phyloP scores from a whole-genome alignment of 257 asterid species.

The Przewalskia tangutica region DNA sequence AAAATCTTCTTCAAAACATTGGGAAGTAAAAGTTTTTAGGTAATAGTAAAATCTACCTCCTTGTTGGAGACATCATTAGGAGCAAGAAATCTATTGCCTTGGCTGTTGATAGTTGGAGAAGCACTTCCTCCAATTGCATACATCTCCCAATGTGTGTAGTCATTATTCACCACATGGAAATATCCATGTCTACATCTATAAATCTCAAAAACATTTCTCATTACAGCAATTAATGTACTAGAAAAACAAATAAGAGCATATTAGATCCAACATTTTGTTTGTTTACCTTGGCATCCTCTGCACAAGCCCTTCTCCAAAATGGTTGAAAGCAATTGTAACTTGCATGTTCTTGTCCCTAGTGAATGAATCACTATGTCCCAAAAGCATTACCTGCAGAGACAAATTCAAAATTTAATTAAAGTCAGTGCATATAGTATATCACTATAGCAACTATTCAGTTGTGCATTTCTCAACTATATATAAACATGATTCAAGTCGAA shows the following conservation, averaged over 20 bases:
- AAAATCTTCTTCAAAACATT: neutral
- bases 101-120: slow-evolving; percentile 78
- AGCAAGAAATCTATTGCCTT: slow-evolving; percentile 78
- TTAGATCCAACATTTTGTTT: neutral
- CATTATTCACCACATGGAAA: slow-evolving; percentile 93
- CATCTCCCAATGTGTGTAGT: slow-evolving; percentile 93
- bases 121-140: slow-evolving; percentile 96
- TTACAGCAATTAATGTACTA: neutral
- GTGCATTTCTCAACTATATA: too few relatives aligned
- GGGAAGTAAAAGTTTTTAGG: neutral
- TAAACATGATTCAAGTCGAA: too few relatives aligned
- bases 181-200: slow-evolving; percentile 86
- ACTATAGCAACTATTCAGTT: too few relatives aligned
- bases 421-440: neutral
- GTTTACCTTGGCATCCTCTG: slow-evolving; percentile 89
- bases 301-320: slow-evolving; percentile 83
- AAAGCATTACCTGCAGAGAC: slow-evolving; percentile 30
- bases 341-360: slow-evolving; percentile 65
- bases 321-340: slow-evolving; percentile 85
- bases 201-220: neutral
- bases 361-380: slow-evolving; percentile 66
- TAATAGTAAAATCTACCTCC: slow-evolving; percentile 35
- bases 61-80: slow-evolving; percentile 45
- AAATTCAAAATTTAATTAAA: neutral
- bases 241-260: neutral